Evolutionary conservation across 2,329 filamentous ascomycete genomes (phyloP), one percentile per base, ranked within the genome.

Genomic region (Beauveria scarabaeidicola): DNA sequence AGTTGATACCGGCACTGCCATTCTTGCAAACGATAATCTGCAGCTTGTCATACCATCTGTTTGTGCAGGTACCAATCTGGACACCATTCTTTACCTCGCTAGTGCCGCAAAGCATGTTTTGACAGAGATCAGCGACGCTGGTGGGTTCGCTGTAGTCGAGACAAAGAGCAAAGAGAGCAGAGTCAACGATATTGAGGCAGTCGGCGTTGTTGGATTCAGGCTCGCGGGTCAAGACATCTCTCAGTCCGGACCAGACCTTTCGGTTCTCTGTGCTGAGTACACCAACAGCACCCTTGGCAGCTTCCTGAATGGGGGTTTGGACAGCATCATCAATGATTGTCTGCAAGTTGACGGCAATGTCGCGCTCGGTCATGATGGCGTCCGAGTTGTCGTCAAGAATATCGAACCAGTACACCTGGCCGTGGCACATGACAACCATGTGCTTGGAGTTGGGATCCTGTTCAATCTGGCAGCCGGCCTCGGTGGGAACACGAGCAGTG

Each of bases 21-120:
- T 97, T 99, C 77, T 96, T 96, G 80, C 94, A 97, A 54, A 99
- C 94, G 58, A 99, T 97, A 63, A 99, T 97, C 71, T 99, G 94
- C 52, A 99, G 80, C 77, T 99, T 99, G 76, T 99, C 94, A 69
- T 99, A 99, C 94, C 94, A 99, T 63, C 94, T 82, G 73, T 99
- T 99, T 15, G 93, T 97, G 75, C 94, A 99, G 2, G 94, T 97
- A 32, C 94, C 94, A 48, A 97, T 91, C 74, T 99, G 94, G 2
- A 99, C 90, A 5, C 94, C 94, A 69, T 88, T 89, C 68, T 96
- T 89, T 13, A 97, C 87, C 69, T 94, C 87, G 66, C 88, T 96
- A 0, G 91, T 96, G 48, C 94, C 94, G 69, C 94, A 97, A 13
- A 99, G 88, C 93, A 99, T 97, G 73, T 97, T 99, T 70, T 91